Percentiles rank a stretch among this genome's conserved stretches.
Conservation (phyloP, 2,329 filamentous ascomycete genomes). For the Calonectria crousiana region DNA sequence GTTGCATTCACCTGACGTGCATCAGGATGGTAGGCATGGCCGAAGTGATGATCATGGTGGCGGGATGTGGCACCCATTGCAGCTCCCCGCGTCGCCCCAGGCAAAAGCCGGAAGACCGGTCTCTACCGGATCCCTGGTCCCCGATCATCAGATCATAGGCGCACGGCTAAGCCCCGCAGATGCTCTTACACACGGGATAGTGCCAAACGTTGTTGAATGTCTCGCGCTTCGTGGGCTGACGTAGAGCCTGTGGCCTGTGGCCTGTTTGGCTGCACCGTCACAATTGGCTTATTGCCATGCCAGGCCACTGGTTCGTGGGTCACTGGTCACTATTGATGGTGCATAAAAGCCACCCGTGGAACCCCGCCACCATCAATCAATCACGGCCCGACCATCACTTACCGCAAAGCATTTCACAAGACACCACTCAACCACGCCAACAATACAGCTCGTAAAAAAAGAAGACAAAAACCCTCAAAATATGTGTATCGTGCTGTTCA, state of each 20-base stretch:
- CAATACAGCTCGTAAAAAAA: constrained; percentile 14
- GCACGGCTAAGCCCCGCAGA: constrained; percentile 37
- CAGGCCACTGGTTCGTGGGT: constrained; percentile 15
- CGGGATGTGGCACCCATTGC: constrained; percentile 11
- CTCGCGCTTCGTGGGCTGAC: constrained; percentile 26
- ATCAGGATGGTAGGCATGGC: constrained; percentile 4
- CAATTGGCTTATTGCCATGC: constrained; percentile 10
- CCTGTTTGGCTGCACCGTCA: constrained; percentile 18
- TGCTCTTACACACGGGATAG: constrained; percentile 2
- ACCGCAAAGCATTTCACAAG: constrained; percentile 24
- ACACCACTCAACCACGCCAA: constrained; percentile 17
- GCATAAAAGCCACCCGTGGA: constrained; percentile 37
- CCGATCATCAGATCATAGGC: constrained; percentile 39
- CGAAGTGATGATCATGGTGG: constrained; percentile 29
- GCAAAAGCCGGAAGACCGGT: constrained; percentile 37
- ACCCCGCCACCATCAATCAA: neutral
- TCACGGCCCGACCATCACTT: constrained; percentile 25
- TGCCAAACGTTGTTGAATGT: neutral
- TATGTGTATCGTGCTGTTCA: constrained; percentile 85
- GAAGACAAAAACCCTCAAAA: constrained; percentile 13
- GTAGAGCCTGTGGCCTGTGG: constrained; percentile 26
- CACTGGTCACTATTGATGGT: constrained; percentile 3
- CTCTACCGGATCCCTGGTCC: constrained; percentile 32
- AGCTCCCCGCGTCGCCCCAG: constrained; percentile 30
- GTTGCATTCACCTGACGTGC: neutral